Evolutionary conservation across 306 rosid genomes (phyloP).

Genomic region (Cicer cuneatum): DNA sequence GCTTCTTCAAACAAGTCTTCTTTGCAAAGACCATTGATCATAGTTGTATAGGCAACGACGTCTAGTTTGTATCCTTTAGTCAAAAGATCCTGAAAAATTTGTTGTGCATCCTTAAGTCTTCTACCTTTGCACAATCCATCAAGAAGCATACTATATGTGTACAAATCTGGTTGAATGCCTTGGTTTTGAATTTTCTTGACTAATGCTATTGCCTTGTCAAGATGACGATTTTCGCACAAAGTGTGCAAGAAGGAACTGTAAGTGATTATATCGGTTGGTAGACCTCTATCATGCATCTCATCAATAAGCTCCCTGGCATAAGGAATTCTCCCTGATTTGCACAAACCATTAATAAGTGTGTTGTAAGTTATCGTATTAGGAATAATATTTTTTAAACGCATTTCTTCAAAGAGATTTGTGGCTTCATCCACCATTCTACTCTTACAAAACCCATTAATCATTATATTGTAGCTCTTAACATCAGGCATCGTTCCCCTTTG

Average conservation of each 20-base stretch:
- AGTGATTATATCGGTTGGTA: no score
- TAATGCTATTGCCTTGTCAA: neutral
- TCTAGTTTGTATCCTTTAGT: neutral
- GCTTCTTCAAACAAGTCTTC: no score
- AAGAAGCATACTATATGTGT: neutral
- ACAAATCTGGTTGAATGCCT: neutral
- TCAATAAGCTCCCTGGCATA: neutral
- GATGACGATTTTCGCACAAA: neutral
- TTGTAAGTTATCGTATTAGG: no score
- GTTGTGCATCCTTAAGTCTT: neutral
- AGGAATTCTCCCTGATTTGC: conserved; percentile 1
- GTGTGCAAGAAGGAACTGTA: no score
- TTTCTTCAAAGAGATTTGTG: no score
- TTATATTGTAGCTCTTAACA: neutral
- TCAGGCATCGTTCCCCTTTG: neutral
- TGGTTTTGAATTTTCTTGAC: neutral
- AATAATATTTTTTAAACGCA: no score
- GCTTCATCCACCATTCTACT: neutral
- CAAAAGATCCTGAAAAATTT: neutral
- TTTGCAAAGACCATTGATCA: neutral
- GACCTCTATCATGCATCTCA: no score
- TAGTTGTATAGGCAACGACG: neutral
- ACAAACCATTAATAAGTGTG: conserved; percentile 20
- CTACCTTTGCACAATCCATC: neutral
- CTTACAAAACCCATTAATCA: conserved; percentile 21